Evolutionary conservation across 495 filamentous ascomycete genomes (phyloP).

Genomic region (Aspergillus cavernicola): DNA sequence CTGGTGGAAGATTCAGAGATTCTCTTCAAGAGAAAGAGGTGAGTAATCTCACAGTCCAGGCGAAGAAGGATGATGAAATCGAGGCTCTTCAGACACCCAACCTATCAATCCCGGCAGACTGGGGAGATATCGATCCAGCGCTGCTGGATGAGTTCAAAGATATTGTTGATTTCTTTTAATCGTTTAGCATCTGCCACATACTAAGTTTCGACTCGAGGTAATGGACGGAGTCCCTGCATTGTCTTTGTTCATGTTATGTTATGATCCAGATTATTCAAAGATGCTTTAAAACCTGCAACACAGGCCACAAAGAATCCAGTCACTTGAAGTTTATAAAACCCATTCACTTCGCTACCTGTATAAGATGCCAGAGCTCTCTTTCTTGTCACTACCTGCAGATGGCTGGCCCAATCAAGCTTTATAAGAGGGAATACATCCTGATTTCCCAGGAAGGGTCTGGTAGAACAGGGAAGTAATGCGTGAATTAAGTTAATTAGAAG

Average conservation of each 20-base stretch:
- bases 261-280: background rate
- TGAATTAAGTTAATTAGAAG: too few species aligned
- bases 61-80: background rate
- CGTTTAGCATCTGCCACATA: background rate
- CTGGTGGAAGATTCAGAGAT: too few species aligned
- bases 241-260: background rate
- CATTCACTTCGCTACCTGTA: background rate
- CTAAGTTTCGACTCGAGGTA: too few species aligned
- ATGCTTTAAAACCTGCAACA: background rate
- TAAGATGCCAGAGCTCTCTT: background rate
- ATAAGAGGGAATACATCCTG: too few species aligned
- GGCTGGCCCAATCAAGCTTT: too few species aligned
- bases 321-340: background rate
- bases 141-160: slow-evolving; percentile 38
- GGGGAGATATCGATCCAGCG: slow-evolving; percentile 34
- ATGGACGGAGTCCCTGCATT: too few species aligned
- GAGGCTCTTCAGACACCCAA: background rate
- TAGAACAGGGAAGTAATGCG: too few species aligned
- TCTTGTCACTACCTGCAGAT: too few species aligned
- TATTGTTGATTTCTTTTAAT: slow-evolving; percentile 35
- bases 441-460: too few species aligned
- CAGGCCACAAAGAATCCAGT: too few species aligned
- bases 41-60: too few species aligned
- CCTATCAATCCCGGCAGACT: slow-evolving; percentile 16
- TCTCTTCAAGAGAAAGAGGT: too few species aligned